These are phyloP conservation scores for Euphorbia celastroides DNA, from an alignment of 441 rosid species.

Conservation along the genomic window DNA sequence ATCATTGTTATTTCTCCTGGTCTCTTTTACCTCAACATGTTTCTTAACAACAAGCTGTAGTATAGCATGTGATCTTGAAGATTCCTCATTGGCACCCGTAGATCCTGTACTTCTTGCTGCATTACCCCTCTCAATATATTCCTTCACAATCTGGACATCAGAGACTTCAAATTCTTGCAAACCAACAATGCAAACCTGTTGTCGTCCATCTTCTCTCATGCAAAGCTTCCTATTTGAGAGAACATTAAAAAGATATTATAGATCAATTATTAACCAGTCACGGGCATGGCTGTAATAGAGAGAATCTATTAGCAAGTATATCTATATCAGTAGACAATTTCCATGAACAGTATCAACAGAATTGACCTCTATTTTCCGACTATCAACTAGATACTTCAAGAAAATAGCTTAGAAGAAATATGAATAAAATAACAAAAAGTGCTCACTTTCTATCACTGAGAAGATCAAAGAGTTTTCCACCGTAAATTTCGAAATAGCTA, in stretches of 20 bases:
- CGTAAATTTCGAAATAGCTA: constrained; percentile 94
- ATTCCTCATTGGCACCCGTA: constrained; percentile 99
- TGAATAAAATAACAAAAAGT: constrained; percentile 20
- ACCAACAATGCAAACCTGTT: constrained; percentile 98
- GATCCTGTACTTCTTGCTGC: constrained; percentile 96
- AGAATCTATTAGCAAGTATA: not conserved
- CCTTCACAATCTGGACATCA: constrained; percentile 92
- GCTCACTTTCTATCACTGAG: constrained; percentile 86
- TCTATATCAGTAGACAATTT: not conserved
- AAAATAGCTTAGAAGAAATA: not conserved
- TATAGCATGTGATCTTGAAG: constrained; percentile 99
- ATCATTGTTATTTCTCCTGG: constrained; percentile 76
- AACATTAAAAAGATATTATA: constrained; percentile 16
- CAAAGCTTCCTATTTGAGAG: constrained; percentile 72
- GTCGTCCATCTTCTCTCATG: constrained; percentile 99
- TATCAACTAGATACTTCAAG: constrained; percentile 2
- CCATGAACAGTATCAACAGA: constrained; percentile 3
- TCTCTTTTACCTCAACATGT: constrained; percentile 78
- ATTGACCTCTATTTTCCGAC: constrained; percentile 3
- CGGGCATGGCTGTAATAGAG: constrained; percentile 1
- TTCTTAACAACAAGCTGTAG: constrained; percentile 91
- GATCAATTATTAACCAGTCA: constrained; percentile 13
- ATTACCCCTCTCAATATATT: constrained; percentile 88
- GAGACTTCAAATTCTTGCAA: constrained; percentile 95
- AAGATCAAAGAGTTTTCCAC: constrained; percentile 96